Evolutionary conservation across 169 alveolate species (phyloP).

Genomic region (Babesia sp.): DNA sequence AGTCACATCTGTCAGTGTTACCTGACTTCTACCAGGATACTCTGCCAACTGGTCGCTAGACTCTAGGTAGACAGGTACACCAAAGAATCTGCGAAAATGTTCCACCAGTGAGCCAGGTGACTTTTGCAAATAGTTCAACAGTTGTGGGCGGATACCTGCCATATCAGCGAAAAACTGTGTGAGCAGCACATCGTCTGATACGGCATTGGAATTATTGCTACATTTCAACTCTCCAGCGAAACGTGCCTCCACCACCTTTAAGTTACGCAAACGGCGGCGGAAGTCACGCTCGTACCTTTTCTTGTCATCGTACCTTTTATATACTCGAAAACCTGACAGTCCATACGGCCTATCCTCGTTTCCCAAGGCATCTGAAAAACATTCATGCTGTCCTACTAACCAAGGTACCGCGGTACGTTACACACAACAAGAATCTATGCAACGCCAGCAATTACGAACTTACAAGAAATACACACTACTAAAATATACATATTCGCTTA

Average conservation of each 20-base stretch:
- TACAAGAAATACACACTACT: background rate
- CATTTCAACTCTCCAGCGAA: constrained; percentile 13
- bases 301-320: constrained; percentile 17
- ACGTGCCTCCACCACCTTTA: constrained; percentile 49
- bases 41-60: background rate
- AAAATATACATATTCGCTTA: background rate
- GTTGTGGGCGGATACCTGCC: constrained; percentile 16
- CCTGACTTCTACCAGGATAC: background rate
- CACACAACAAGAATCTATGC: no score
- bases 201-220: no score
- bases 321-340: constrained; percentile 54
- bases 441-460: no score
- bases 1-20: background rate
- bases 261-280: constrained; percentile 45
- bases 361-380: background rate
- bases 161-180: background rate
- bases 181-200: background rate
- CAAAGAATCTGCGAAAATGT: constrained; percentile 2
- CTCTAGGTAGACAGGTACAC: background rate
- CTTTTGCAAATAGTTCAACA: constrained; percentile 7
- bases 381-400: background rate
- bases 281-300: constrained; percentile 39
- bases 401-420: no score
- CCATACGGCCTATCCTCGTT: background rate
- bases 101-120: constrained; percentile 8